These are phyloP conservation scores for Ophiostoma piceae DNA, from an alignment of 2,329 filamentous ascomycete genomes.

Conservation along the genomic window DNA sequence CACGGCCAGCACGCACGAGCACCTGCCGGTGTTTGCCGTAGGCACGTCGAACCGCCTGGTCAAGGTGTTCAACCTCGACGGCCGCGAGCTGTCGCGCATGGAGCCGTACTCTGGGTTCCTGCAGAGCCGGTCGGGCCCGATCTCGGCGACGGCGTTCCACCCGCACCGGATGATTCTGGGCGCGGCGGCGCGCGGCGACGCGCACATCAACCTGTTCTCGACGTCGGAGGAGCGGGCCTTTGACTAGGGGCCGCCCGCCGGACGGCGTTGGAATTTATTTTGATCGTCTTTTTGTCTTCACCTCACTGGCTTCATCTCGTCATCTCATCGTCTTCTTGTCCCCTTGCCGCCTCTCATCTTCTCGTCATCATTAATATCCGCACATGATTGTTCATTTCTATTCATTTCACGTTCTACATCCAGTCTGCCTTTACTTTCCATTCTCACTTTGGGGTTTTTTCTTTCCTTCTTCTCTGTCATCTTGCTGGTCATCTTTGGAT, in stretches of 20 bases:
- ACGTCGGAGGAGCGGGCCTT: conserved; percentile 41
- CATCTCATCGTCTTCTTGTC: background rate
- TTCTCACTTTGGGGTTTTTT: background rate
- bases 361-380: background rate
- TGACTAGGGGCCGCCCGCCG: background rate
- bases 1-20: conserved; percentile 88
- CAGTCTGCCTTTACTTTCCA: background rate
- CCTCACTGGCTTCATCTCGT: background rate
- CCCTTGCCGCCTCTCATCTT: background rate
- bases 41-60: conserved; percentile 84
- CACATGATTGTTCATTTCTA: background rate
- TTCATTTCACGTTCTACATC: background rate
- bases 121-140: conserved; percentile 71
- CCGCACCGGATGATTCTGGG: conserved; percentile 89
- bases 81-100: conserved; percentile 70
- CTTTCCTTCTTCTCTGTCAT: background rate
- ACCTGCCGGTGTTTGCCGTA: conserved; percentile 92
- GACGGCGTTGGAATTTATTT: background rate
- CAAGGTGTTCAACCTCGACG: conserved; percentile 87
- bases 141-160: conserved; percentile 88
- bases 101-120: conserved; percentile 90
- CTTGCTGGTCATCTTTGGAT: background rate
- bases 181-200: conserved; percentile 77
- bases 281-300: background rate
- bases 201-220: conserved; percentile 83